A percentile compares a stretch with the other conserved stretches of the same genome.
phyloP scores from a whole-genome alignment of 495 filamentous ascomycete genomes.

The Tuber indicum region DNA sequence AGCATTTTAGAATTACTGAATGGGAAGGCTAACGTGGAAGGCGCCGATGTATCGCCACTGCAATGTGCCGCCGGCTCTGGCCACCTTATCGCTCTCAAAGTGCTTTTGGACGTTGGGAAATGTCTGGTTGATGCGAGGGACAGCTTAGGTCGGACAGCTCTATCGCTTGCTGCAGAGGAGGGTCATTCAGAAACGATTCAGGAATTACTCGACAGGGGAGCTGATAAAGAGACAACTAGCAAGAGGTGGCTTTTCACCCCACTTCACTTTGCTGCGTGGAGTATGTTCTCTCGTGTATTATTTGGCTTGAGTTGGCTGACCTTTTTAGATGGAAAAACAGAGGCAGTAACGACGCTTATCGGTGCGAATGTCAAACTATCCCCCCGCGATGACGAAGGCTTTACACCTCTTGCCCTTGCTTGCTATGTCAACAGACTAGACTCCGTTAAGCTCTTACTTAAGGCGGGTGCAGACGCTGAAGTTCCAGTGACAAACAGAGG shows the following conservation, averaged over 20 bases:
- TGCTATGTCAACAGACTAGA: conserved; percentile 1
- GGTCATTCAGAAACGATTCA: background rate
- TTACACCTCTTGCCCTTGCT: conserved; percentile 4
- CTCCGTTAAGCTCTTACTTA: background rate
- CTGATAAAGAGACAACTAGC: conserved; percentile 6
- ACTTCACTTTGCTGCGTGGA: conserved; percentile 1
- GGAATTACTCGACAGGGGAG: background rate
- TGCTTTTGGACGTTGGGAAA: background rate
- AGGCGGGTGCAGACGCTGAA: background rate
- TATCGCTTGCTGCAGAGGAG: background rate
- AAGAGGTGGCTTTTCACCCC: conserved; percentile 3
- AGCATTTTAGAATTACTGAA: conserved; percentile 1
- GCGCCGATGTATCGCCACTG: background rate
- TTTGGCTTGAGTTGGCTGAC: background rate
- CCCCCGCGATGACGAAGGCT: conserved; percentile 3
- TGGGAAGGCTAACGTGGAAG: conserved; percentile 1
- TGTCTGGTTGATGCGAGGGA: background rate
- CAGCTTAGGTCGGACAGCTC: background rate
- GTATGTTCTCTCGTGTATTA: background rate
- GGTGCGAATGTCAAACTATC: background rate
- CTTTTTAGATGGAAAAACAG: conserved; percentile 3
- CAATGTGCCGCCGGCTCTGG: background rate
- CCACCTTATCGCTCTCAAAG: conserved; percentile 2
- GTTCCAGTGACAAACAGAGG: background rate
- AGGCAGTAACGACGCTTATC: background rate